Base-by-base conservation (phyloP, 352 stramenopile species). In the Phytophthora lateralis region DNA sequence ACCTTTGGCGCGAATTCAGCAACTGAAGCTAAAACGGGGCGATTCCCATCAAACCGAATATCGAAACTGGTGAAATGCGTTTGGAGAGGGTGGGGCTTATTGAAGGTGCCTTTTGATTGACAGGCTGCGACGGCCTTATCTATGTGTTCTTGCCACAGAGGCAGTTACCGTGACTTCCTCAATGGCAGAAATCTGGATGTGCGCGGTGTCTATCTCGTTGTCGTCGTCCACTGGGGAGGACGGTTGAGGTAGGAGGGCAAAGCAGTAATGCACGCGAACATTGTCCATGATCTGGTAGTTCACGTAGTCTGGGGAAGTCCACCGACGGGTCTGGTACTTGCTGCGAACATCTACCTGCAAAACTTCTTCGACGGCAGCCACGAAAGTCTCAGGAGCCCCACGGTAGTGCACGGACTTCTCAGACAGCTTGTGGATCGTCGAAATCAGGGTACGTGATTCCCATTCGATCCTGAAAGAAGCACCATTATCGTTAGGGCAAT, bases 301-400 rank as follows among this genome's bases (percentile, higher is more conserved):
- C 26, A 75, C 50, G 43, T 69, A 63, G 24, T 69, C 60, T 1
- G 62, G 49, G 12, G 61, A 71, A 20, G 65, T 68, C 66, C 71
- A 85, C 4, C 78, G 71, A 55, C 72, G 71, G 12, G 82, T 93
- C 34, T 89, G 82, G 38, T 89, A 75, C 61, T 89, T 90, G 65
- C 84, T 93, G 26, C 84, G 84, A 18, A 93, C 80, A 29, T 93
- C 84, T 14, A 85, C 82, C 54, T 75, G 71, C 49, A 93, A 55
- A 7, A 93, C 78, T 45, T 93, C 59, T 55, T 90, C 67, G 42
- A 93, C 83, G 8, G 81, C 76, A 27, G 55, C 48, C 5, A 76
- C 57, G 39, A 91, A 82, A 0, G 37, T 45, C 1, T 61, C 50
- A 9, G 71, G 45, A 17, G 65, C 50, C 15, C 60, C 49, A 15